Evolutionary conservation across 306 rosid species (phyloP).

Genomic region (Acacia acuminata): DNA sequence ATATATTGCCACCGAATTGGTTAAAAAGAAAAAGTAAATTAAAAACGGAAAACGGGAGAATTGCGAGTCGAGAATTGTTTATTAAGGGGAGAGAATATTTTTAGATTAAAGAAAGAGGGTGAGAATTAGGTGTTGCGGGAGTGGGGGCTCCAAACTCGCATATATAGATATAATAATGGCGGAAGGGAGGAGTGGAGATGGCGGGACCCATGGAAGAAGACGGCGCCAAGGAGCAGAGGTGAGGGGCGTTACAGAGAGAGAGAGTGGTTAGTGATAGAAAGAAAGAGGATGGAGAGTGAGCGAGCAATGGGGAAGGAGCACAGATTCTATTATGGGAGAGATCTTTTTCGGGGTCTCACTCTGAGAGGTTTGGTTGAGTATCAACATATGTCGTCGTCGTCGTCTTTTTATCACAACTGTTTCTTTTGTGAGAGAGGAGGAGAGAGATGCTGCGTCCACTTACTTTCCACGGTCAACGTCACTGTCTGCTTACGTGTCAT

Average conservation of each 20-base stretch:
- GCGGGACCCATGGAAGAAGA: slow-evolving; percentile 35
- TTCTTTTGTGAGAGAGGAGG: slow-evolving; percentile 22
- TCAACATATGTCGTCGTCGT: slow-evolving; percentile 25
- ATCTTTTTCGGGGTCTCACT: slow-evolving; percentile 6
- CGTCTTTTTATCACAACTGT: slow-evolving; percentile 33
- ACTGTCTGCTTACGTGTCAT: slow-evolving; percentile 39
- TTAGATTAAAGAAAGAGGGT: not conserved
- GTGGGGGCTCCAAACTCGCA: slow-evolving; percentile 19
- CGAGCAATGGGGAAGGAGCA: not conserved
- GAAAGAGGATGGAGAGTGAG: not conserved
- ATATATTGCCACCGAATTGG: not conserved
- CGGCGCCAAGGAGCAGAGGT: not conserved
- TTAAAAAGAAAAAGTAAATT: not conserved
- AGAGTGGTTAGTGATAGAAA: not conserved
- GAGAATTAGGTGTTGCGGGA: not conserved
- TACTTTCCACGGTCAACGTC: slow-evolving; percentile 55
- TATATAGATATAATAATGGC: slow-evolving; percentile 29
- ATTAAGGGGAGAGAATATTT: not conserved
- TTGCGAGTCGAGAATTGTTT: not conserved
- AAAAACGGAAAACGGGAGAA: not conserved
- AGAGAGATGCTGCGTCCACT: slow-evolving; percentile 78
- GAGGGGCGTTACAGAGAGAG: not conserved
- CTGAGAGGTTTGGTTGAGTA: slow-evolving; percentile 37
- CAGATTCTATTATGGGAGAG: not conserved
- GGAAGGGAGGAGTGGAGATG: slow-evolving; percentile 15